Conservation (phyloP, 805 yeast genomes). For the Cyberlindnera bimundalis region DNA sequence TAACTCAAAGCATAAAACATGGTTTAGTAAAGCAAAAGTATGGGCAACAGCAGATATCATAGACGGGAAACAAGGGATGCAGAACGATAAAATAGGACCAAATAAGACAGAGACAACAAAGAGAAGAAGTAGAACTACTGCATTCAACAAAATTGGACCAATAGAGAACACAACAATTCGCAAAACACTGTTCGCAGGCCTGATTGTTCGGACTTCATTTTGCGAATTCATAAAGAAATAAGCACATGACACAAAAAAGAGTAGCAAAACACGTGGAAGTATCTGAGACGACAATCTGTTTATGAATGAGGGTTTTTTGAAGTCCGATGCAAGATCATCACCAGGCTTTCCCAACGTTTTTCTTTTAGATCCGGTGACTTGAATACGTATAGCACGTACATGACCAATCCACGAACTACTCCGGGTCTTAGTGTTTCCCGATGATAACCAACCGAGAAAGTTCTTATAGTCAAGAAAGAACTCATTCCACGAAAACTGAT, state of each 20-base stretch:
- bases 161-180: slow-evolving; percentile 43
- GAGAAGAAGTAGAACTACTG: slow-evolving; percentile 35
- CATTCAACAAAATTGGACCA: slow-evolving; percentile 47
- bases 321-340: slow-evolving; percentile 40
- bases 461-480: slow-evolving; percentile 57
- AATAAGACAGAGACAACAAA: slow-evolving; percentile 40
- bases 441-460: slow-evolving; percentile 40
- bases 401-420: slow-evolving; percentile 44
- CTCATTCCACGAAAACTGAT: slow-evolving; percentile 60
- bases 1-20: slow-evolving; percentile 47
- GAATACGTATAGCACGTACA: slow-evolving; percentile 48
- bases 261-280: slow-evolving; percentile 35
- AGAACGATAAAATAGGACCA: slow-evolving; percentile 46
- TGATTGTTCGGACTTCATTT: slow-evolving; percentile 36
- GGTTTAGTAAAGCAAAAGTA: slow-evolving; percentile 42
- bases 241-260: slow-evolving; percentile 39
- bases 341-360: slow-evolving; percentile 36
- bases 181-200: slow-evolving; percentile 39
- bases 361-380: slow-evolving; percentile 53
- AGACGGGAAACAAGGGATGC: slow-evolving; percentile 43
- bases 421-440: slow-evolving; percentile 44
- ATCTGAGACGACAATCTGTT: slow-evolving; percentile 41
- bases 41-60: slow-evolving; percentile 50
- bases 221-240: slow-evolving; percentile 54
- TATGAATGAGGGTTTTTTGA: slow-evolving; percentile 46